Evolutionary conservation across 306 rosid genomes (phyloP).

Genomic region (Herpetospermum pedunculosum): DNA sequence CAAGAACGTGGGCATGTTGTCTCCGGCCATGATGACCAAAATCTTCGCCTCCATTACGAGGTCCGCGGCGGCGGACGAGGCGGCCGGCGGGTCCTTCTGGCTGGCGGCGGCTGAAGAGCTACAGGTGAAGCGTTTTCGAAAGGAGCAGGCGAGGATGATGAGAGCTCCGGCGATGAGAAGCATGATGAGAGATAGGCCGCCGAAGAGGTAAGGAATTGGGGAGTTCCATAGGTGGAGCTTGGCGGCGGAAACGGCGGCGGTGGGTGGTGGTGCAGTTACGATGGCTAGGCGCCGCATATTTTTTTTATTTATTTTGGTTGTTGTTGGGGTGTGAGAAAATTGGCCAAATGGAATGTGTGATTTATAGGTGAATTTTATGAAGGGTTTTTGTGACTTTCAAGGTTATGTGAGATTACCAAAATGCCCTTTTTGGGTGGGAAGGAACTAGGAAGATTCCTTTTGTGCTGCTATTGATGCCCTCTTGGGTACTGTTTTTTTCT

Average conservation of each 20-base stretch:
- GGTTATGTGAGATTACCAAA: neutral
- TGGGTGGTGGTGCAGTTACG: neutral
- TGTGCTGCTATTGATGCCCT: neutral
- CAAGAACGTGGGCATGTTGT: slow-evolving; percentile 3
- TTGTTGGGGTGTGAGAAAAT: neutral
- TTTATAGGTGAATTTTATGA: neutral
- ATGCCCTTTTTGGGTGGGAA: neutral
- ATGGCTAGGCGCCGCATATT: slow-evolving; percentile 1
- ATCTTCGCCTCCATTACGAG: neutral
- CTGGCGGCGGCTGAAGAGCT: neutral
- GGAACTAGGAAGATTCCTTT: neutral
- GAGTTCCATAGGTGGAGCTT: slow-evolving; percentile 5
- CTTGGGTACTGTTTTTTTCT: neutral
- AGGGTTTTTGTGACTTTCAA: neutral
- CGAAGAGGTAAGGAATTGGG: slow-evolving; percentile 5
- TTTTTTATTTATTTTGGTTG: neutral
- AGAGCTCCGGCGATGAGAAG: slow-evolving; percentile 4
- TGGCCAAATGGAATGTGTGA: neutral
- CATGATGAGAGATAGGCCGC: neutral
- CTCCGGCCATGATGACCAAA: slow-evolving; percentile 11
- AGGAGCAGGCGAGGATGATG: neutral
- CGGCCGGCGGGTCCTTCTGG: neutral
- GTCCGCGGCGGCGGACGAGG: neutral
- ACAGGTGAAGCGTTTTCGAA: neutral
- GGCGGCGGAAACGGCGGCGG: neutral